A percentile compares a stretch with the other conserved stretches of the same genome.
Evolutionary conservation across 352 stramenopile species (phyloP).

Genomic region (Phytophthora melonis): DNA sequence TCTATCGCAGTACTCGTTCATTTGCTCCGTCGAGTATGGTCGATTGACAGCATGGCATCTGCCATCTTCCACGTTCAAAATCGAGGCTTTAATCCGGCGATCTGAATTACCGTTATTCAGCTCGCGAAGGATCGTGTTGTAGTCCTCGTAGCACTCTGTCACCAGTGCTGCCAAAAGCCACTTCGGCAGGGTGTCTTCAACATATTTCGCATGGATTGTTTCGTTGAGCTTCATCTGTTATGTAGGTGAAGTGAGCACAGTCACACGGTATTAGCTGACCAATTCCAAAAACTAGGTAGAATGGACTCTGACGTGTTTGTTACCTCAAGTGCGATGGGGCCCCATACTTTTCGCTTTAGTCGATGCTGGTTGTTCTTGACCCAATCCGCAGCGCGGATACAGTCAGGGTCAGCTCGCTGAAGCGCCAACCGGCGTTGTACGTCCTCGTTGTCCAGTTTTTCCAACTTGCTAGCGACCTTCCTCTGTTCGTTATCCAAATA

Average conservation of each 20-base stretch:
- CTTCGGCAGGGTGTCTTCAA: constrained; percentile 87
- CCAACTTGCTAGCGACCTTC: constrained; percentile 63
- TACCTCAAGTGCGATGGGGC: constrained; percentile 81
- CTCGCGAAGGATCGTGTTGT: constrained; percentile 78
- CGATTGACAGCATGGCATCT: constrained; percentile 57
- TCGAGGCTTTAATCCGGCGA: constrained; percentile 67
- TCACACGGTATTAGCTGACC: background rate
- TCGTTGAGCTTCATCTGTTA: constrained; percentile 82
- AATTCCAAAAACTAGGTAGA: background rate
- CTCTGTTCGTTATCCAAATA: constrained; percentile 61
- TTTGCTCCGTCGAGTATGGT: constrained; percentile 69
- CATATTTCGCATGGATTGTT: constrained; percentile 81
- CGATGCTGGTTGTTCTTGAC: constrained; percentile 73
- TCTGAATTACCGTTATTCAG: constrained; percentile 59
- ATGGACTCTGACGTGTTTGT: background rate
- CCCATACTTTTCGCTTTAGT: constrained; percentile 84
- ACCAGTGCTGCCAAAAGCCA: constrained; percentile 81
- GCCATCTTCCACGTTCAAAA: constrained; percentile 76
- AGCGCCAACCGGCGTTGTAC: constrained; percentile 73
- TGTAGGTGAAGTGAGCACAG: background rate
- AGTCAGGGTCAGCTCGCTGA: constrained; percentile 69
- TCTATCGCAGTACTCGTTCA: constrained; percentile 53
- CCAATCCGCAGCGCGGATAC: constrained; percentile 81
- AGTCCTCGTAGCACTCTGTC: constrained; percentile 84
- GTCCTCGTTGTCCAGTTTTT: constrained; percentile 79